phyloP scores from a whole-genome alignment of 176 grass and related monocot species.

The Eremochloa ophiuroides region DNA sequence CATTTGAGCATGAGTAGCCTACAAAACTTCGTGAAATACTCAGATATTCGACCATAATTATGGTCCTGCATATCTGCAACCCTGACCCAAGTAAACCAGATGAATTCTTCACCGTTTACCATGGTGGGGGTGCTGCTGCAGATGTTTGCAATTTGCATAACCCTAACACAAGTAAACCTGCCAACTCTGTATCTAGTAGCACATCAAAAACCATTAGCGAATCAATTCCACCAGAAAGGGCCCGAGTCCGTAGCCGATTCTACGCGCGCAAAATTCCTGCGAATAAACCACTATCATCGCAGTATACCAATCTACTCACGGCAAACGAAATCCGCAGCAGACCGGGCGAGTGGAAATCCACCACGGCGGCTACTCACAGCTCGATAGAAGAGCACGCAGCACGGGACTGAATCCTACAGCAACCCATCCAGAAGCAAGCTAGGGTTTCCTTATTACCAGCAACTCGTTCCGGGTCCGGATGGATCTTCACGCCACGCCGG shows the following conservation, averaged over 20 bases:
- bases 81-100: neutral
- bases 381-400: neutral
- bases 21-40: neutral
- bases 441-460: constrained; percentile 11
- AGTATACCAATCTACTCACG: neutral
- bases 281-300: neutral
- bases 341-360: no score
- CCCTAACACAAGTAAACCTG: neutral
- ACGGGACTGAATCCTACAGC: neutral
- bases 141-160: neutral
- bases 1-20: neutral
- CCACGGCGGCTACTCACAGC: neutral
- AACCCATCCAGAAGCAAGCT: neutral
- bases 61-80: neutral
- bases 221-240: neutral
- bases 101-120: neutral
- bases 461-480: neutral
- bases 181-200: neutral
- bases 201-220: neutral
- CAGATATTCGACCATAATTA: neutral
- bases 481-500: neutral
- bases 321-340: neutral
- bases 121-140: neutral
- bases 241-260: neutral
- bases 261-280: neutral